Evolutionary conservation across 2,329 filamentous ascomycete genomes (phyloP).

Genomic region (Fusarium pininemorale): DNA sequence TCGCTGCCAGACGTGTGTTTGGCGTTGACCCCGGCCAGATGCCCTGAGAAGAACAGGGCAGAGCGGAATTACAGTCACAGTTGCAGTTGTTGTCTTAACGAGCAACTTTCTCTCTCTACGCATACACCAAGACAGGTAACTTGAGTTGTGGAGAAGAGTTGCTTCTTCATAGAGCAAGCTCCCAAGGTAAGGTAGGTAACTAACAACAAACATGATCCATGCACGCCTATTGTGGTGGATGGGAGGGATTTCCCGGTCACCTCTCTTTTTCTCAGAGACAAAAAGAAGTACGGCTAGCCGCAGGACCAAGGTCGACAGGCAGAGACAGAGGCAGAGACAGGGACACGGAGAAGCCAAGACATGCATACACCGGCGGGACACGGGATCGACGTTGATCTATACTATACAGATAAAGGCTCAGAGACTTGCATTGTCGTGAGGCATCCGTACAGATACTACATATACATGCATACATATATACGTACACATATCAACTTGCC

Average conservation of each 20-base stretch:
- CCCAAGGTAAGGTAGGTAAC: not conserved
- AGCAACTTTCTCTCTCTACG: not conserved
- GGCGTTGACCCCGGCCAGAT: not conserved
- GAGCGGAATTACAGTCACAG: not conserved
- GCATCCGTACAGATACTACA: not conserved
- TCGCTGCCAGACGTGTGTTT: not conserved
- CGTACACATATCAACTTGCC: not conserved
- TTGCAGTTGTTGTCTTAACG: not conserved
- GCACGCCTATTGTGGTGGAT: not conserved
- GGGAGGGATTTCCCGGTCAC: not conserved
- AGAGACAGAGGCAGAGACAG: not conserved
- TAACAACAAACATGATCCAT: not conserved
- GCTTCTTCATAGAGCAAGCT: not conserved
- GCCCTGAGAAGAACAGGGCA: not conserved
- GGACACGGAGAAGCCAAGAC: slow-evolving; percentile 11
- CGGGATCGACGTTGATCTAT: slow-evolving; percentile 41
- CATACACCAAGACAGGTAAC: not conserved
- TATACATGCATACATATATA: not conserved
- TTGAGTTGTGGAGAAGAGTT: not conserved
- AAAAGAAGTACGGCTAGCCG: not conserved
- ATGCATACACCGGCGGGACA: slow-evolving; percentile 7
- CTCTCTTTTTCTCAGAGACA: not conserved
- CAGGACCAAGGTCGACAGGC: not conserved
- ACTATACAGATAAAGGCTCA: slow-evolving; percentile 11
- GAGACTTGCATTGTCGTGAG: slow-evolving; percentile 26